Conservation (phyloP, 169 alveolate species). For the Plasmodium malariae region DNA sequence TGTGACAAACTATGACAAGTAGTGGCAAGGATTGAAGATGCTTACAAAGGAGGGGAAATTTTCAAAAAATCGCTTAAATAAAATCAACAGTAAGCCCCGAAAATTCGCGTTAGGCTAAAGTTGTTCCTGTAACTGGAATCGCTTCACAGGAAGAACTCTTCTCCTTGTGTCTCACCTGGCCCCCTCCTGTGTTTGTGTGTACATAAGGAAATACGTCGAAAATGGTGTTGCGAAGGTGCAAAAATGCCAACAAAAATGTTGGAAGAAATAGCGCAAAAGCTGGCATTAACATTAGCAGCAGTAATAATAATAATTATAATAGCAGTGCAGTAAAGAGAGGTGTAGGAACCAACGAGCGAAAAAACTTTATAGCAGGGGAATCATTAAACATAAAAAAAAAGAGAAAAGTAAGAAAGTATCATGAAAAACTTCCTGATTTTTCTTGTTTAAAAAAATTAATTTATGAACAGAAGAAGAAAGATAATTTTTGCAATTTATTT, state of each 20-base stretch:
- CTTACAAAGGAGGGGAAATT: too few species aligned
- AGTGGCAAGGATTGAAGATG: too few species aligned
- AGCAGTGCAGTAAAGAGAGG: neutral
- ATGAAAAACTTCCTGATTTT: constrained; percentile 63
- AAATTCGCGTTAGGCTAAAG: too few species aligned
- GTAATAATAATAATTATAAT: neutral
- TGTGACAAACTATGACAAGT: too few species aligned
- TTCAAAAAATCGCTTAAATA: too few species aligned
- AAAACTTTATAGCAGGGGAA: neutral
- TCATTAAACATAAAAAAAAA: constrained; percentile 6
- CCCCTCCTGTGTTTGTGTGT: constrained; percentile 1
- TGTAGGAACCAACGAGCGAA: neutral
- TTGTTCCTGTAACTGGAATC: too few species aligned
- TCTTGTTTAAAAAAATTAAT: constrained; percentile 71
- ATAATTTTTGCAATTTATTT: constrained; percentile 35
- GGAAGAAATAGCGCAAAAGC: neutral
- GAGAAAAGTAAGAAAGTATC: constrained; percentile 3
- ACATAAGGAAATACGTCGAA: neutral
- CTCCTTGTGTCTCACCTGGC: too few species aligned
- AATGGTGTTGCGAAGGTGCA: neutral
- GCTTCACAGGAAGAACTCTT: too few species aligned
- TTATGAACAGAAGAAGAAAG: constrained; percentile 63
- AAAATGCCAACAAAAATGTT: neutral
- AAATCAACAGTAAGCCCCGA: too few species aligned
- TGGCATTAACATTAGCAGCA: neutral